phyloP scores from a whole-genome alignment of 164 flowering plant genomes.

The Cinnamomum chago region DNA sequence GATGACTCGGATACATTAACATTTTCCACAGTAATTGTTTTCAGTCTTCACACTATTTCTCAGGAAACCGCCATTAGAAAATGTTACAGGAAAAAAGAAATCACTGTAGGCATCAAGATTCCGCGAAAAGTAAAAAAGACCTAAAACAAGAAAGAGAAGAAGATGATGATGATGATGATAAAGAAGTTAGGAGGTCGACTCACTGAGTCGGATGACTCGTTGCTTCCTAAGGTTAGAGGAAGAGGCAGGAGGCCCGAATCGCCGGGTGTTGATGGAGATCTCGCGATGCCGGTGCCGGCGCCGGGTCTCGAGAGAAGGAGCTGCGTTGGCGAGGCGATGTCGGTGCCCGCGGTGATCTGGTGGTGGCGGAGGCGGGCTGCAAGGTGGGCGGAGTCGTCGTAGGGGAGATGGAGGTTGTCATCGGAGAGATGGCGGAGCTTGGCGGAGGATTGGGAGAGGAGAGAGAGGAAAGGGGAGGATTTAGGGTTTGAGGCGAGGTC shows the following conservation, averaged over 20 bases:
- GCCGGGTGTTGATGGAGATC: constrained; percentile 18
- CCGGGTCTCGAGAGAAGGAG: constrained; percentile 28
- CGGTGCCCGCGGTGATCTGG: constrained; percentile 40
- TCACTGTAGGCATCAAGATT: no score
- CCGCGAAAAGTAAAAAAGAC: background rate
- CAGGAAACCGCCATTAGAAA: no score
- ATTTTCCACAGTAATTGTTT: no score
- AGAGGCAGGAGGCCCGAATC: constrained; percentile 28
- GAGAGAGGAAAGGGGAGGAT: constrained; percentile 11
- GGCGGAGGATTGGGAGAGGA: background rate
- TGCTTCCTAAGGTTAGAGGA: constrained; percentile 29
- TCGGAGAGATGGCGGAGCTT: constrained; percentile 18
- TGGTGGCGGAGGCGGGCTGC: constrained; percentile 66
- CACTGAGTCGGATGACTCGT: constrained; percentile 20
- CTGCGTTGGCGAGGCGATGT: constrained; percentile 35
- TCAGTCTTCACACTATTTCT: no score
- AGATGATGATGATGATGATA: constrained; percentile 28
- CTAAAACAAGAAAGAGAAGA: background rate
- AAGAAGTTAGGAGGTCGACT: constrained; percentile 29
- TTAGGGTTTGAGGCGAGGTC: constrained; percentile 37
- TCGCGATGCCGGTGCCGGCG: constrained; percentile 20
- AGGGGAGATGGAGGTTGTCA: constrained; percentile 14
- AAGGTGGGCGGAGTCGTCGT: constrained; percentile 44
- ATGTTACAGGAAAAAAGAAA: no score
- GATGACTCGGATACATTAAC: no score